Base-by-base conservation (phyloP, 305 asterid species). In the Plantago lanceolata region DNA sequence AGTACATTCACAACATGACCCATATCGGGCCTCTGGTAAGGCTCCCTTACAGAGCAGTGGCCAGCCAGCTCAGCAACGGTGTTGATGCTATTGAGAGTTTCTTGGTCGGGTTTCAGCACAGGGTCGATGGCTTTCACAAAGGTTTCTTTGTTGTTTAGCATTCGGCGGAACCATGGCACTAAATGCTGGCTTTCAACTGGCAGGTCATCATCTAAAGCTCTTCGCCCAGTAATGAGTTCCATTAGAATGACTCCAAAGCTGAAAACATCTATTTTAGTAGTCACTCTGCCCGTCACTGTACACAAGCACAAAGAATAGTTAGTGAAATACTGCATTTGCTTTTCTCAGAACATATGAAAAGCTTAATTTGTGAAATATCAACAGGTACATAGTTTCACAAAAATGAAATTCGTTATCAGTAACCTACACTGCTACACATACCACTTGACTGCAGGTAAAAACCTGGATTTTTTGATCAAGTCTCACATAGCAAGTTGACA, bases 21-120 rank as follows among this genome's bases (percentile, higher is more conserved):
- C 97, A 92, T 92, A 59, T 92, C 96, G 3, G 98, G 98, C 72
- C 98, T 76, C 58, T 89, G 98, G 65, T 79, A 65, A 21, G 98
- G 97, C 40, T 92, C 98, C 61, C 96, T 56, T 0, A 91, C 94
- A 0, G 88, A 68, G 86, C 97, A 92, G 79, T 92, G 94, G 55
- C 98, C 97, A 0, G 97, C 98, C 64, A 92, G 79, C 81, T 92
- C 97, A 19, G 96, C 85, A 12, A 89, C 85, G 0, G 79, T 93
- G 76, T 50, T 73, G 62, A 93, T 48, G 64, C 97, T 89, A 3
- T 90, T 72, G 12, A 85, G 81, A 5, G 85, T 85, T 69, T 87
- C 98, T 64, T 84, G 96, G 6, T 80, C 67, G 2, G 80, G 82
- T 3, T 84, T 85, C 2, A 93, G 68, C 2, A 83, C 50, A 1